Evolutionary conservation across 2,329 filamentous ascomycete species (phyloP).

Genomic region (Neobulgaria alba): DNA sequence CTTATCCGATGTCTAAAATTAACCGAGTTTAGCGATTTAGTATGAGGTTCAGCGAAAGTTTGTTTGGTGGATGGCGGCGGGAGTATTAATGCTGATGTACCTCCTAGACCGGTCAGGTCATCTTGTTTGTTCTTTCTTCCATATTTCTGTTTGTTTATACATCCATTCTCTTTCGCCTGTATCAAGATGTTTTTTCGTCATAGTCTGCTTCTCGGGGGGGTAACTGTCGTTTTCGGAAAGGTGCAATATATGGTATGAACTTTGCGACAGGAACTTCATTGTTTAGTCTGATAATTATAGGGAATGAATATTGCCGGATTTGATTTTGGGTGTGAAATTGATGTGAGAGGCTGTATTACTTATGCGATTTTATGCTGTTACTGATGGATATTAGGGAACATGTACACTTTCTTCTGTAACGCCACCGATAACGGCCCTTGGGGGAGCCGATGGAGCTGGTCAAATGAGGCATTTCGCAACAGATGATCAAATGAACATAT

Average conservation of each 20-base stretch:
- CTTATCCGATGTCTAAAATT: too few species aligned
- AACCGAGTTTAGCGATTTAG: too few species aligned
- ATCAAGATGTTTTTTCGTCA: slow-evolving; percentile 12
- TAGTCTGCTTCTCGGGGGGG: slow-evolving; percentile 7
- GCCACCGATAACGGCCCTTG: slow-evolving; percentile 11
- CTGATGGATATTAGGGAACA: slow-evolving; percentile 9
- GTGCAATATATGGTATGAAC: slow-evolving; percentile 16
- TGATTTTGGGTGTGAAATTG: slow-evolving; percentile 38
- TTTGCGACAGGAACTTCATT: not conserved
- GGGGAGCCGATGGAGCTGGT: slow-evolving; percentile 17
- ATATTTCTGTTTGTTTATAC: slow-evolving; percentile 6
- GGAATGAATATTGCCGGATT: slow-evolving; percentile 38
- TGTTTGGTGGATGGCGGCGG: too few species aligned
- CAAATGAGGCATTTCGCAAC: slow-evolving; percentile 42
- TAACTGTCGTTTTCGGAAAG: slow-evolving; percentile 11
- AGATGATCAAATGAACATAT: slow-evolving; percentile 46
- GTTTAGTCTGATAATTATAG: slow-evolving; percentile 2
- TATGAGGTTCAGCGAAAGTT: too few species aligned
- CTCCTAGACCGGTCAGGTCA: too few species aligned
- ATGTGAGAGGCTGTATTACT: slow-evolving; percentile 19
- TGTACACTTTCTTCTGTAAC: slow-evolving; percentile 12
- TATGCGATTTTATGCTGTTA: not conserved
- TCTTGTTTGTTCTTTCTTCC: not conserved
- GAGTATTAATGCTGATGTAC: too few species aligned
- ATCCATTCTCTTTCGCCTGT: slow-evolving; percentile 5